A percentile compares a stretch with the other conserved stretches of the same genome.
phyloP scores from a whole-genome alignment of 495 filamentous ascomycete species.

The Tuber umbilicatum region DNA sequence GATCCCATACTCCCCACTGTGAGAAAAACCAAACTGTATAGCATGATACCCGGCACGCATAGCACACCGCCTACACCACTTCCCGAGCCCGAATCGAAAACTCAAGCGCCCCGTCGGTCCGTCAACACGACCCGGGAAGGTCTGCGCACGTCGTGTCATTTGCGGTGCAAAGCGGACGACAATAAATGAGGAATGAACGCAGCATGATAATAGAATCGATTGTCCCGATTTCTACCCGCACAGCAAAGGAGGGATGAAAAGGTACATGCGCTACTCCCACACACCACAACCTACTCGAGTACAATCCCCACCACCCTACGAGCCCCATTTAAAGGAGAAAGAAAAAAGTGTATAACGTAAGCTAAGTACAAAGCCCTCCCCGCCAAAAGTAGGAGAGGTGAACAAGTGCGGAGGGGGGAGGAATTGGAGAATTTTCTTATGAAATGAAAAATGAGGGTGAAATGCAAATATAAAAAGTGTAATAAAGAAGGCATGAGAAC shows the following conservation, averaged over 20 bases:
- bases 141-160: background rate
- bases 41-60: too few relatives aligned
- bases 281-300: background rate
- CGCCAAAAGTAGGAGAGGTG: background rate
- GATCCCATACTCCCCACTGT: too few relatives aligned
- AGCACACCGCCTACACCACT: too few relatives aligned
- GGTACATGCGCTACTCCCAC: background rate
- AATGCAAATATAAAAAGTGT: background rate
- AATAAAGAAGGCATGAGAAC: background rate
- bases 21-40: too few relatives aligned
- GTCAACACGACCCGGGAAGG: too few relatives aligned
- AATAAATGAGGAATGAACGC: background rate
- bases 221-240: background rate
- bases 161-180: background rate
- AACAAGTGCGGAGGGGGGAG: background rate
- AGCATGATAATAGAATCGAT: background rate
- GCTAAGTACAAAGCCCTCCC: background rate
- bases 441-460: background rate
- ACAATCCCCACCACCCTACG: background rate
- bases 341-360: background rate
- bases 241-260: background rate
- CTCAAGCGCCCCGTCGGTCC: too few relatives aligned
- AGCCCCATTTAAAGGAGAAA: background rate
- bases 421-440: background rate
- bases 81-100: too few relatives aligned